Base-by-base conservation (phyloP, 768 basidiomycete species). In the Hydnum rufescens region DNA sequence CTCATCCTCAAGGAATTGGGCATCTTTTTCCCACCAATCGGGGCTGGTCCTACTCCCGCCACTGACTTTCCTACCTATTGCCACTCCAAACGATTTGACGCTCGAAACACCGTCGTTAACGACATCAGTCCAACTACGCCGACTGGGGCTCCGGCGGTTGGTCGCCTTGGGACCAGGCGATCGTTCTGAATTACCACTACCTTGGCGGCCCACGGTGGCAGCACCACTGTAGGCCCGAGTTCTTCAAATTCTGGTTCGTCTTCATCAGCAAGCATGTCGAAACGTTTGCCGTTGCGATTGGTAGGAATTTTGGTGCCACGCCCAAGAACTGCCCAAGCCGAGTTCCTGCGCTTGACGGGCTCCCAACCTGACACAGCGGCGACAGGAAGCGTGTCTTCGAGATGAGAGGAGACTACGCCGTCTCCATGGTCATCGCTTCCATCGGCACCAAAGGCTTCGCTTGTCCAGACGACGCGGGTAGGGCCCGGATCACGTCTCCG, bases 21-120 rank as follows among this genome's bases (percentile, higher is more conserved):
- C 8, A 26, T 65, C 63, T 61, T 74, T 73, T 59, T 75, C 72
- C 53, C 62, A 61, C 65, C 67, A 67, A 5, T 66, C 65, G 18
- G 63, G 42, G 30, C 30, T 55, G 16, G 52, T 26, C 28, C 29
- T 19, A n/a, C 31, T 42, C 26, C 16, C 18, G 16, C n/a, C 26
- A 39, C 36, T 39, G 13, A 39, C 36, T 39, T 13, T 22, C 36
- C 36, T 39, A 13, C 22, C 13, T 22, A 39, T 39, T 22, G 36
- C 36, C 22, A 22, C 36, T 13, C 36, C 36, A 13, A 22, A 13
- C 13, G 36, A 39, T 22, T 39, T 19, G 34, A 39, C 8, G 8
- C 8, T 19, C 34, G 8, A 39, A 39, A 8, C 8, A 19, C 34
- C 8, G 8, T 8, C 34, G 19, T 39, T 8, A 8, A 8, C 8